These are phyloP conservation scores for Cercospora sojina DNA, from an alignment of 2,329 filamentous ascomycete genomes.

Conservation along the genomic window DNA sequence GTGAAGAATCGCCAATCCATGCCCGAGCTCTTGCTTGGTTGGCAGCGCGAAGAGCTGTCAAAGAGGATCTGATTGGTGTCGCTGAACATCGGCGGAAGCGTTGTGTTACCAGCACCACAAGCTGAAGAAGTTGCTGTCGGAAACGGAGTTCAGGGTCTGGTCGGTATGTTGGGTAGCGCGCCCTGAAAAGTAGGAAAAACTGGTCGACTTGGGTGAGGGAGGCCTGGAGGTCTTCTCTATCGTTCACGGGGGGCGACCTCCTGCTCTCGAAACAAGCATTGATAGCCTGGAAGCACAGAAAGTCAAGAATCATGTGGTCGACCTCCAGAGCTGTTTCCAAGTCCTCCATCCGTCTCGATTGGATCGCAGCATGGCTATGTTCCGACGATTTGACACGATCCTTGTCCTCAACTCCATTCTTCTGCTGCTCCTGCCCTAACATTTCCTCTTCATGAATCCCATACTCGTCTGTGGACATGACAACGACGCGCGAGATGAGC, in stretches of 20 bases:
- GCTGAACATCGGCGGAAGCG: slow-evolving; percentile 42
- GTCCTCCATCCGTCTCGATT: slow-evolving; percentile 30
- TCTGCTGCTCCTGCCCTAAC: background rate
- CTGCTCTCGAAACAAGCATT: slow-evolving; percentile 41
- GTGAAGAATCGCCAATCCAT: slow-evolving; percentile 29
- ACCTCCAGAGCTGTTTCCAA: slow-evolving; percentile 47
- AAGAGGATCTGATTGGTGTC: slow-evolving; percentile 40
- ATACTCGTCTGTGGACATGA: background rate
- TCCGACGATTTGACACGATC: slow-evolving; percentile 18
- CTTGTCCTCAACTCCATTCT: background rate
- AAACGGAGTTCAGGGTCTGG: slow-evolving; percentile 45
- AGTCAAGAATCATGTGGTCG: slow-evolving; percentile 58
- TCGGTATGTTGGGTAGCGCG: slow-evolving; percentile 39
- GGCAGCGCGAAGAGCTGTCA: slow-evolving; percentile 39
- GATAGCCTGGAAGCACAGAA: slow-evolving; percentile 51
- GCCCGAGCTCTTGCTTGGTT: slow-evolving; percentile 39
- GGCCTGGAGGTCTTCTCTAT: slow-evolving; percentile 6
- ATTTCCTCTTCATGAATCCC: background rate
- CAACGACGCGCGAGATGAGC: background rate
- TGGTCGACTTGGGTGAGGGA: slow-evolving; percentile 37
- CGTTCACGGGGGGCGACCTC: background rate
- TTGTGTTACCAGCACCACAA: slow-evolving; percentile 48
- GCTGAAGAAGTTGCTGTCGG: slow-evolving; percentile 51
- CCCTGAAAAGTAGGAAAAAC: slow-evolving; percentile 47
- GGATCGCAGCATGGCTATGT: slow-evolving; percentile 15